Evolutionary conservation across 345 rosid genomes (phyloP), one percentile per base, ranked within the genome.

Genomic region (Eucalyptus victrix): DNA sequence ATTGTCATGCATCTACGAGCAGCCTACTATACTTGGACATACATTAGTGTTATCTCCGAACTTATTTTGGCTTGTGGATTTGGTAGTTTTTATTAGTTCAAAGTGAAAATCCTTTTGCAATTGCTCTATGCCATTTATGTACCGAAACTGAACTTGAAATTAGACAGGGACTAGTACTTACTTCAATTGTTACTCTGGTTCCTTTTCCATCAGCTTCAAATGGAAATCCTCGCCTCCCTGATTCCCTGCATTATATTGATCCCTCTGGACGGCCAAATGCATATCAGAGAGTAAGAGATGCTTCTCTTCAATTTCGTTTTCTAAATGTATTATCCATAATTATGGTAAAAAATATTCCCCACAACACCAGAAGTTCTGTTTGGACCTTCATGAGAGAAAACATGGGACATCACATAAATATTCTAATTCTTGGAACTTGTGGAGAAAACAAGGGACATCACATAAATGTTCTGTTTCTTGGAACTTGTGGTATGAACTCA

Each of bases 161-260:
- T 34, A 34, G 81, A 69, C 44, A 9, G 44, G 44, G 44, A 34
- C 81, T 9, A 12, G 81, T 69, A 69, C 81, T 69, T 69, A 69
- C 81, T 69, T 69, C 81, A 69, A 34, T 69, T 69, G 81, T 69
- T 69, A 34, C 44, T 69, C 81, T 69, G 37, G 65, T 86, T 72
- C 16, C 86, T 92, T 88, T 60, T 91, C 86, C 89, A 88, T 92
- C 93, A 97, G 99, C 99, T 93, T 97, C 99, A 89, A 96, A 96
- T 93, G 98, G 97, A 91, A 96, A 96, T 89, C 97, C 98, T 49
- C 98, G 98, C 86, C 97, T 95, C 69, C 96, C 97, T 58, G 98
- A 95, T 94, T 96, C 97, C 40, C 93, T 96, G 94, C 98, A 96
- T 92, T 96, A 95, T 90, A 91, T 95, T 26, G 98, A 96, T 91